These are phyloP conservation scores for Mortierella alpina DNA, from an alignment of 192 early-diverging fungal species.

Conservation along the genomic window DNA sequence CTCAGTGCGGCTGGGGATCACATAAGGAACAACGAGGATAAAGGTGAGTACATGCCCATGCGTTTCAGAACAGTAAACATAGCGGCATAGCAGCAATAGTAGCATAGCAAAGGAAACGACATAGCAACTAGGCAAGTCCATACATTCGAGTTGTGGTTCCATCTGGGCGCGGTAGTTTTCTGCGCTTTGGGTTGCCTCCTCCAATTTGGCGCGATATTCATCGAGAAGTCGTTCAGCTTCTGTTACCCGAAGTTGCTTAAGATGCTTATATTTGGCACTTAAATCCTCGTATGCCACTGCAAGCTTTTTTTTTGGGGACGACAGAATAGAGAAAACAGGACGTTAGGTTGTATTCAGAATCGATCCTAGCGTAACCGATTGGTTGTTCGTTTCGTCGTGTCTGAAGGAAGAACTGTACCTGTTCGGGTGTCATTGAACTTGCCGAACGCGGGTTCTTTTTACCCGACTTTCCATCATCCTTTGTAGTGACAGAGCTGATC, in stretches of 20 bases:
- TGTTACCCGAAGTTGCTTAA: conserved; percentile 38
- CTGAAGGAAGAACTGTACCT: neutral
- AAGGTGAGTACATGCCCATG: no score
- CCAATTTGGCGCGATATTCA: conserved; percentile 29
- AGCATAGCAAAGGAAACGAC: neutral
- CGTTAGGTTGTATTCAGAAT: neutral
- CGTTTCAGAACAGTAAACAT: neutral
- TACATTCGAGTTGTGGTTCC: conserved; percentile 45
- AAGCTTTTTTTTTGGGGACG: conserved; percentile 5
- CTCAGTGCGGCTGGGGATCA: conserved; percentile 23
- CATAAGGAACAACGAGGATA: neutral
- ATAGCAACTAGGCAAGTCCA: neutral
- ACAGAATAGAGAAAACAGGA: neutral
- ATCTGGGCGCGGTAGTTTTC: conserved; percentile 42
- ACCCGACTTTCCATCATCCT: neutral
- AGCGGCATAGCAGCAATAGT: neutral
- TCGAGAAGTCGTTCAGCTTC: conserved; percentile 39
- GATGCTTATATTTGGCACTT: conserved; percentile 29
- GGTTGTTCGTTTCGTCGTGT: neutral
- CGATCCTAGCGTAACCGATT: neutral
- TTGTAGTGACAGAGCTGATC: neutral
- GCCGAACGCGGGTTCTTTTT: neutral
- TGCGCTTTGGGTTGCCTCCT: conserved; percentile 37
- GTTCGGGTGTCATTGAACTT: conserved; percentile 13
- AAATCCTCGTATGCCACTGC: conserved; percentile 24